phyloP scores from a whole-genome alignment of 2,329 filamentous ascomycete species.

The Cercospora sojina region DNA sequence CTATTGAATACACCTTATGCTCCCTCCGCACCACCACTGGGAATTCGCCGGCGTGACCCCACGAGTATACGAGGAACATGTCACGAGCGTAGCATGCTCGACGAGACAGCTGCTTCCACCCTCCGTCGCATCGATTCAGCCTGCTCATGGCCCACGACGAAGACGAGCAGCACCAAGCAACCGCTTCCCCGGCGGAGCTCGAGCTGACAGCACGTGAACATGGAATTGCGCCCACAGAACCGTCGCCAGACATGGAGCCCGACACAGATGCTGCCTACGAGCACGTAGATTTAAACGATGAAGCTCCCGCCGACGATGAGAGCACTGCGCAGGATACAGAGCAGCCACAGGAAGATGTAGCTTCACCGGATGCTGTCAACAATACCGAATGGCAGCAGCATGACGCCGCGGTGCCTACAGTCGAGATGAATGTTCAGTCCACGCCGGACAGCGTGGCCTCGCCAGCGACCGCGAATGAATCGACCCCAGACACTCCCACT shows the following conservation, averaged over 20 bases:
- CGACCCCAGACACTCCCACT: slow-evolving; percentile 25
- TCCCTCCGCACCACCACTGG: neutral
- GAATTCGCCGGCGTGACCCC: neutral
- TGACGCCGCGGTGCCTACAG: slow-evolving; percentile 3
- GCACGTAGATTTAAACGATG: slow-evolving; percentile 8
- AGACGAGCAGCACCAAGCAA: slow-evolving; percentile 29
- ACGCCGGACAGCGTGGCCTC: slow-evolving; percentile 20
- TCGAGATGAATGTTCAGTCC: slow-evolving; percentile 5
- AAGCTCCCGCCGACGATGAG: slow-evolving; percentile 8
- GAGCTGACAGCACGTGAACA: slow-evolving; percentile 4
- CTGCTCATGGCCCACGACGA: slow-evolving; percentile 37
- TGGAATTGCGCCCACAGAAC: neutral
- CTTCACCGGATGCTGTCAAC: slow-evolving; percentile 15
- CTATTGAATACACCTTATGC: neutral
- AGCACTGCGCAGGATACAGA: slow-evolving; percentile 17
- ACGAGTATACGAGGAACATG: neutral
- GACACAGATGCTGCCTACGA: slow-evolving; percentile 6
- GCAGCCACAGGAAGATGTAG: slow-evolving; percentile 7
- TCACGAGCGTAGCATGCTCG: slow-evolving; percentile 18
- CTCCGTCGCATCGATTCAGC: slow-evolving; percentile 10
- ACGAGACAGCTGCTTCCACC: slow-evolving; percentile 5
- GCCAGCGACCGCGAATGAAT: slow-evolving; percentile 22
- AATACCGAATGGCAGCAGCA: slow-evolving; percentile 9
- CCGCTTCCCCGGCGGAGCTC: slow-evolving; percentile 9
- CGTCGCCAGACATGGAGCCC: slow-evolving; percentile 8